These are phyloP conservation scores for Primulina eburnea DNA, from an alignment of 257 asterid genomes.

Conservation along the genomic window DNA sequence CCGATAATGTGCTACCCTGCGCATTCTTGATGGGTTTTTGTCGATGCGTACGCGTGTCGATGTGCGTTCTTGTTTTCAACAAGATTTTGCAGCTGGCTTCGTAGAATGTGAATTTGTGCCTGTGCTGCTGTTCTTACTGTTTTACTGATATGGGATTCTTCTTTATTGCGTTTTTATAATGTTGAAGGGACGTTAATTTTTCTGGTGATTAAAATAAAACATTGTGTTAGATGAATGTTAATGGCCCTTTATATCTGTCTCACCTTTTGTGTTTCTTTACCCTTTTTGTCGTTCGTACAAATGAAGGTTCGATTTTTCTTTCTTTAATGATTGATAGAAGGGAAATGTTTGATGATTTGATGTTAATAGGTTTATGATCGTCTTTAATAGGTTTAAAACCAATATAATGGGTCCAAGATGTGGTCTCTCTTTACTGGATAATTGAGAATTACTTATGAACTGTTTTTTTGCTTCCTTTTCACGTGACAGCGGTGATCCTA, in stretches of 20 bases:
- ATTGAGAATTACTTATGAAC: not conserved
- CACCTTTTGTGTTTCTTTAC: not conserved
- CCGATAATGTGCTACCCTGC: not conserved
- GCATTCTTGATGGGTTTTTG: not conserved
- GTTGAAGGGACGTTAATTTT: too few species aligned
- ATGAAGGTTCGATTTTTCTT: not conserved
- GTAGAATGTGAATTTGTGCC: too few species aligned
- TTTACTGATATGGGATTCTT: too few species aligned
- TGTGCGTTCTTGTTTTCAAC: not conserved
- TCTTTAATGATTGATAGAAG: too few species aligned
- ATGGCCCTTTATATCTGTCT: not conserved
- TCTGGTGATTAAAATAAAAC: too few species aligned
- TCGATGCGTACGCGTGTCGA: not conserved
- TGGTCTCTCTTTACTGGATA: not conserved
- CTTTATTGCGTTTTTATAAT: too few species aligned
- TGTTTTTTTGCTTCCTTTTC: not conserved
- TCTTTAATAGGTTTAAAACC: not conserved
- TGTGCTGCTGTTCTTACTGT: too few species aligned
- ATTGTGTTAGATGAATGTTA: too few species aligned
- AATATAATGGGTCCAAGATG: not conserved
- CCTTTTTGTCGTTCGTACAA: not conserved
- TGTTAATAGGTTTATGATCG: too few species aligned
- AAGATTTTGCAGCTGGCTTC: too few species aligned
- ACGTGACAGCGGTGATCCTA: conserved; percentile 44
- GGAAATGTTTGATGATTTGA: too few species aligned